Percentiles rank a stretch among this genome's conserved stretches.
These are phyloP conservation scores for Blepharisma japonicum DNA, from an alignment of 73 alveolate genomes.

Conservation along the genomic window DNA sequence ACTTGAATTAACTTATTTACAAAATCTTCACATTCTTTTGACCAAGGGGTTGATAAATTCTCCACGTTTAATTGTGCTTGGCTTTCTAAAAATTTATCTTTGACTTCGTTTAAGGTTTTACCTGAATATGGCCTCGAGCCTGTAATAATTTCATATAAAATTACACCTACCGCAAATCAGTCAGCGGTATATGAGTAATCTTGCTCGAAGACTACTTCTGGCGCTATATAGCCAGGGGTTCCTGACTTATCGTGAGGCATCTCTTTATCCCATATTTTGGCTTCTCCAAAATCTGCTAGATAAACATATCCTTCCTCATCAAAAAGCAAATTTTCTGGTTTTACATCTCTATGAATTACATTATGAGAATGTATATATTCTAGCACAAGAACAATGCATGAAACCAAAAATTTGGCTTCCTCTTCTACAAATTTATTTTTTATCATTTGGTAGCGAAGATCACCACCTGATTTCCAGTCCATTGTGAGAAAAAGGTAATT, in stretches of 20 bases:
- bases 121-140: slow-evolving; percentile 1
- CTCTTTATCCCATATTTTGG: slow-evolving; percentile 31
- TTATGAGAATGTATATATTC: slow-evolving; percentile 52
- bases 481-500: slow-evolving; percentile 30
- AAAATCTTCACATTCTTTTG: slow-evolving; percentile 93
- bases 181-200: background rate
- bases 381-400: slow-evolving; percentile 47
- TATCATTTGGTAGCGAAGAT: slow-evolving; percentile 33
- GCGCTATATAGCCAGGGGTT: slow-evolving; percentile 27
- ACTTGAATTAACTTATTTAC: slow-evolving; percentile 56
- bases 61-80: slow-evolving; percentile 69
- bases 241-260: background rate
- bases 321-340: slow-evolving; percentile 55
- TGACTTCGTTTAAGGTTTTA: background rate
- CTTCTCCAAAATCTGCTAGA: slow-evolving; percentile 55
- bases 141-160: background rate
- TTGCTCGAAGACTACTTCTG: background rate
- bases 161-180: background rate
- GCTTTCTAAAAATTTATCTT: background rate
- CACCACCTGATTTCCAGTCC: slow-evolving; percentile 45
- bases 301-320: slow-evolving; percentile 52
- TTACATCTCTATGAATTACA: slow-evolving; percentile 55
- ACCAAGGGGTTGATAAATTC: slow-evolving; percentile 91
- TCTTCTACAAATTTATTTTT: slow-evolving; percentile 37
- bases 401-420: slow-evolving; percentile 43